Conservation (phyloP, 345 rosid genomes). For the Cochlearia excelsa region DNA sequence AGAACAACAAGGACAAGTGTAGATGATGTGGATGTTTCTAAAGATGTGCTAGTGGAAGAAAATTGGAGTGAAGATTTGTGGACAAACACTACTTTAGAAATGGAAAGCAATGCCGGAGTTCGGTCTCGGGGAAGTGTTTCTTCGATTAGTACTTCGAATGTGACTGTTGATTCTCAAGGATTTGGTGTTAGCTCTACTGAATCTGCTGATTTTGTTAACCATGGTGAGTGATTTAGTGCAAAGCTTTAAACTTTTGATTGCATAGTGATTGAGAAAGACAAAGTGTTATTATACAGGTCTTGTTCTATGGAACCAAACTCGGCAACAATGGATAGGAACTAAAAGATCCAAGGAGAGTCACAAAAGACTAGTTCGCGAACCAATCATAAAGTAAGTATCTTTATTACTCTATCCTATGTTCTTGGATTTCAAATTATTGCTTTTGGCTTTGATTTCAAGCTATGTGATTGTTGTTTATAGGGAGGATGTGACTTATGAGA, state of each 20-base stretch:
- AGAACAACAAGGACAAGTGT: background rate
- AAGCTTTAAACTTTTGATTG: background rate
- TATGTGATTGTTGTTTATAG: conserved; percentile 41
- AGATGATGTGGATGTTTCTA: conserved; percentile 8
- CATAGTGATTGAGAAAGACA: background rate
- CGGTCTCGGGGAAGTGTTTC: conserved; percentile 65
- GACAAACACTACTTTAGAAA: conserved; percentile 56
- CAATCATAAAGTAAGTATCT: conserved; percentile 54
- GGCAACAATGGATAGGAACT: conserved; percentile 64
- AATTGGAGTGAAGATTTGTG: conserved; percentile 49
- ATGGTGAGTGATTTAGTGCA: conserved; percentile 44
- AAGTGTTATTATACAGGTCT: conserved; percentile 40
- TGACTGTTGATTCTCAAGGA: conserved; percentile 37
- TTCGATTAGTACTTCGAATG: conserved; percentile 47
- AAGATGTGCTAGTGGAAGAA: conserved; percentile 29
- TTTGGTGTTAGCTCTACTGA: conserved; percentile 37
- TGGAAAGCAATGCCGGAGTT: conserved; percentile 51
- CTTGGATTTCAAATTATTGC: background rate
- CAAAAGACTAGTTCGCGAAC: conserved; percentile 40
- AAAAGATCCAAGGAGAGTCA: conserved; percentile 36
- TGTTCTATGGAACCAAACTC: conserved; percentile 69
- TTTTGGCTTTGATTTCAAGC: background rate
- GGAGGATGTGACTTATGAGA: conserved; percentile 66
- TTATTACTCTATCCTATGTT: background rate
- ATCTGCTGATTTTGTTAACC: conserved; percentile 58